Percentiles rank a stretch among this genome's conserved stretches.
Evolutionary conservation across 2,329 filamentous ascomycete genomes (phyloP).

Genomic region (Amauroascus verrucosus): DNA sequence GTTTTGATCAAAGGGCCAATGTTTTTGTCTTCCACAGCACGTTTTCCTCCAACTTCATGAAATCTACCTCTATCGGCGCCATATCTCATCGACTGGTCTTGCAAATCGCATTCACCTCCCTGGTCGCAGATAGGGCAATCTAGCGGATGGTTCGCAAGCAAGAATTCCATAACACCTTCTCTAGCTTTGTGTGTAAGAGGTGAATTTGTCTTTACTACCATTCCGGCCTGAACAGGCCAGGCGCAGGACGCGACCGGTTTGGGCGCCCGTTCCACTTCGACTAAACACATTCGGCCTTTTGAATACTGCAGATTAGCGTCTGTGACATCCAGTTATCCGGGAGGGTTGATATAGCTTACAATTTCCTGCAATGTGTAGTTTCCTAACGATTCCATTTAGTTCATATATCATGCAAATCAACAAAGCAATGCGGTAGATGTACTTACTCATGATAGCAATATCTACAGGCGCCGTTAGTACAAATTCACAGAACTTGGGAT

Average conservation of each 20-base stretch:
- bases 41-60: slow-evolving; percentile 91
- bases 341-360: slow-evolving; percentile 41
- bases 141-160: slow-evolving; percentile 89
- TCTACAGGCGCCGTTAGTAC: slow-evolving; percentile 44
- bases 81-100: slow-evolving; percentile 99
- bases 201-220: slow-evolving; percentile 98
- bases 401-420: neutral
- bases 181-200: slow-evolving; percentile 93
- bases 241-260: slow-evolving; percentile 98
- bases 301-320: slow-evolving; percentile 7
- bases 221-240: slow-evolving; percentile 96
- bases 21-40: slow-evolving; percentile 98
- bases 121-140: slow-evolving; percentile 98
- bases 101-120: slow-evolving; percentile 96
- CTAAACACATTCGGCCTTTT: slow-evolving; percentile 80
- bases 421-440: slow-evolving; percentile 10
- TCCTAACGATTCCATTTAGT: slow-evolving; percentile 44
- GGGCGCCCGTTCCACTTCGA: slow-evolving; percentile 91
- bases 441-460: slow-evolving; percentile 97
- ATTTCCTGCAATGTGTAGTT: slow-evolving; percentile 98
- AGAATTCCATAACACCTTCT: slow-evolving; percentile 98
- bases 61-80: slow-evolving; percentile 92
- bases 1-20: slow-evolving; percentile 97
- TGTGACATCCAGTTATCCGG: neutral
- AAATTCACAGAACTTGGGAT: neutral